Percentiles rank a stretch among this genome's conserved stretches.
phyloP scores from a whole-genome alignment of 768 basidiomycete species.

The Termitomyces sp. region DNA sequence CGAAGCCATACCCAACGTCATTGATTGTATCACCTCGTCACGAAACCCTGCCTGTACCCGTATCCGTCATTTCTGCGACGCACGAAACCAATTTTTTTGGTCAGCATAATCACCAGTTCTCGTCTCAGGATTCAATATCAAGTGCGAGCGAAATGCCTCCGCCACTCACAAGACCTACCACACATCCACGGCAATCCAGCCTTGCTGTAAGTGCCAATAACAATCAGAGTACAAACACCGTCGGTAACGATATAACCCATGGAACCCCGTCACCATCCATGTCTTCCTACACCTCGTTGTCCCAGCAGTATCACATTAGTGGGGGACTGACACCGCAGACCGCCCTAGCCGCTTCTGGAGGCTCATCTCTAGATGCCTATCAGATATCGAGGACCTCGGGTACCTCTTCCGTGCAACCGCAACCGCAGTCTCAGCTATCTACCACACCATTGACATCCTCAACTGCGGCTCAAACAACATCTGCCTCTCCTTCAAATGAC shows the following conservation, averaged over 20 bases:
- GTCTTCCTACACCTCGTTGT: constrained; percentile 12
- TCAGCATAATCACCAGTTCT: constrained; percentile 7
- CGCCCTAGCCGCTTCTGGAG: constrained; percentile 19
- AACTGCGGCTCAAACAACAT: constrained; percentile 20
- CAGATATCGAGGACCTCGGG: not conserved
- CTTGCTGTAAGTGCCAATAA: constrained; percentile 36
- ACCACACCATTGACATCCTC: constrained; percentile 19
- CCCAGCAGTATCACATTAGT: constrained; percentile 11
- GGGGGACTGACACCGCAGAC: constrained; percentile 20
- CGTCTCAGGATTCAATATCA: constrained; percentile 4
- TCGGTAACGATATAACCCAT: constrained; percentile 16
- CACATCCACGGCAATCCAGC: constrained; percentile 35
- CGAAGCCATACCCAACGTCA: constrained; percentile 36
- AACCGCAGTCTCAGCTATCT: not conserved
- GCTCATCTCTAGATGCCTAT: constrained; percentile 14
- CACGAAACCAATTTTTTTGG: constrained; percentile 31
- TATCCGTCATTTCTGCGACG: constrained; percentile 29
- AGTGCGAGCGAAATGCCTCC: constrained; percentile 9
- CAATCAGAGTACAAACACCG: constrained; percentile 17
- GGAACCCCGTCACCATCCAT: constrained; percentile 4
- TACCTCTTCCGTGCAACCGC: not conserved
- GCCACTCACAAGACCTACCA: constrained; percentile 12
- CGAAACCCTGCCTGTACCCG: constrained; percentile 32
- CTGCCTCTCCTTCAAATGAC: constrained; percentile 20
- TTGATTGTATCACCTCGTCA: constrained; percentile 38